Evolutionary conservation across 768 basidiomycete genomes (phyloP), one percentile per base, ranked within the genome.

Genomic region (Podaxis pistillaris): DNA sequence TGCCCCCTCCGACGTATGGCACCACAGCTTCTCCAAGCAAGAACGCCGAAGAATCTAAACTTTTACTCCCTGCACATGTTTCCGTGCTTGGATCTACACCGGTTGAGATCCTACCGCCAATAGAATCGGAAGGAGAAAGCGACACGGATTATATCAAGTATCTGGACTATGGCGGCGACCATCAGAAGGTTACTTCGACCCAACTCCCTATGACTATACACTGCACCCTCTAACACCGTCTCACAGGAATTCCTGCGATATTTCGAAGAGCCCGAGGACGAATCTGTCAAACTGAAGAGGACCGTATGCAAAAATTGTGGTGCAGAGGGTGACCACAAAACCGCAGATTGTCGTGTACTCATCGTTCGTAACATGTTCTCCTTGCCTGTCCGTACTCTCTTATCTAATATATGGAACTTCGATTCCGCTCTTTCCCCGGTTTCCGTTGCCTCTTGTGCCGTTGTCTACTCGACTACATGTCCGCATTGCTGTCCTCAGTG

Each of bases 221-320:
- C 46, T 36, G 6, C 62, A 30, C 24, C 24, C 26, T 58, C 26
- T 53, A 24, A 2, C 33, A 8, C 59, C 33, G 63, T 54, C 30
- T 33, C 49, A 28, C 44, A 87, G 87, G 82, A 79, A 55, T 76
- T 83, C 56, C 72, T 80, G 7, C 84, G 92, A 30, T 93, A 93
- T 68, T 94, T 88, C 67, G 83, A 91, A 51, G 75, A 78, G 9
- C 69, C 76, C 59, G 68, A 69, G 22, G 76, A 80, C 41, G 78
- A 80, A 51, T 68, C 77, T 12, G 72, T 78, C 11, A 68, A 81
- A 60, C 72, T 79, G 1, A 79, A 72, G 38, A 78, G 82, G 60
- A 79, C 80, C 51, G 80, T 90, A 11, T 94, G 91, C 78, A 91
- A 90, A 72, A 83, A 85, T 61, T 94, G 91, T 69, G 89, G 90